Conservation (phyloP, 2,329 filamentous ascomycete species). For the Alternaria triticimaculans region DNA sequence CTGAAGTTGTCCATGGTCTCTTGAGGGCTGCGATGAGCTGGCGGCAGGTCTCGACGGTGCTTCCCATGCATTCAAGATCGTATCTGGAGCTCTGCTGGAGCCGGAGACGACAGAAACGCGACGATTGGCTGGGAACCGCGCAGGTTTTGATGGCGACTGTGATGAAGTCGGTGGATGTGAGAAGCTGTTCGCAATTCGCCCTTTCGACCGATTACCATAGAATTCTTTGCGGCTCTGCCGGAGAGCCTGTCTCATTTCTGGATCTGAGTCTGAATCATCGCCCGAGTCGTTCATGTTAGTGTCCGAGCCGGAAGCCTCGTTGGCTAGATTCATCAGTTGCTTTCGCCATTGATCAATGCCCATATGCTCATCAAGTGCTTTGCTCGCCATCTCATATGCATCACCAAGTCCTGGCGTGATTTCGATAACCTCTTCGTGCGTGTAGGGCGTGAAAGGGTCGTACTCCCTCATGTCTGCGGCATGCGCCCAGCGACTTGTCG, state of each 20-base stretch:
- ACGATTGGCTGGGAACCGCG: not conserved
- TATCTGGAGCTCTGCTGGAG: not conserved
- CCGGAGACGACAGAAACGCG: not conserved
- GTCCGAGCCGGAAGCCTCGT: not conserved
- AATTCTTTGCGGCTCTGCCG: not conserved
- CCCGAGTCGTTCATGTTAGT: not conserved
- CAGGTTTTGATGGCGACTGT: not conserved
- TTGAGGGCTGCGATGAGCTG: not conserved
- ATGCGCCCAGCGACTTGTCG: constrained; percentile 29
- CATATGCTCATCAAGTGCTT: not conserved
- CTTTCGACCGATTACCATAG: not conserved
- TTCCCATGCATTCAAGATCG: not conserved
- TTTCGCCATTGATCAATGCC: constrained; percentile 21
- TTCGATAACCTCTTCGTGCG: not conserved
- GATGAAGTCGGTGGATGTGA: not conserved
- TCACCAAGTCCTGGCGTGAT: constrained; percentile 14
- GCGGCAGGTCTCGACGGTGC: not conserved
- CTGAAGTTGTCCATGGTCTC: not conserved
- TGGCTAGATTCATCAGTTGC: not conserved
- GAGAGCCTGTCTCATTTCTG: not conserved
- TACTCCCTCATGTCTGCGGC: constrained; percentile 19
- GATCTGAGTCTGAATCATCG: not conserved
- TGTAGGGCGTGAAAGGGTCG: constrained; percentile 13
- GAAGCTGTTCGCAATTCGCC: not conserved
- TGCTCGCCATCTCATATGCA: constrained; percentile 14